Base-by-base conservation (phyloP, 1,284 basidiomycete species). In the Schizophyllum commune region DNA sequence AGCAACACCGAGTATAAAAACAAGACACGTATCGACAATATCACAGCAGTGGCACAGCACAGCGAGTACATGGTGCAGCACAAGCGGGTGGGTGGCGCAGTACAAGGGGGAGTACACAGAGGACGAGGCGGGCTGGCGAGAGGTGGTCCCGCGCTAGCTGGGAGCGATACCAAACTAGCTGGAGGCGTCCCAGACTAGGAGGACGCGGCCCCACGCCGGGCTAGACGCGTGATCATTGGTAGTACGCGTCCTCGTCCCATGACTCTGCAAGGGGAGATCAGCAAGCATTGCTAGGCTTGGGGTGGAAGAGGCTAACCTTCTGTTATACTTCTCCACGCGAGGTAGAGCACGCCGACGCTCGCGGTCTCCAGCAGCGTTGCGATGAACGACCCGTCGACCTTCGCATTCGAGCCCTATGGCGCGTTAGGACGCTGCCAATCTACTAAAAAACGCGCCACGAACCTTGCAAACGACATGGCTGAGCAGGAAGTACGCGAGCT, bases 261-360 rank as follows among this genome's bases (percentile, higher is more conserved):
- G 58, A 60, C 39, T 47, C 60, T 57, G n/a, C 1, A n/a, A 20
- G n/a, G 19, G 55, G 7, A 33, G 19, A 20, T 8, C 17, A 21
- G 11, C 9, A 53, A 53, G 32, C 15, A n/a, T n/a, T 20, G 55
- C 20, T 34, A 19, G 32, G 15, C 17, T n/a, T 51, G 51, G n/a
- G 9, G 27, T 15, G 15, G 34, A 57, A 0, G 15, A 52, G 21
- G 76, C 85, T 66, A 63, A 92, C 90, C 86, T 83, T 92, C 91
- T 13, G 90, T 92, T 65, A 92, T 92, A 69, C 86, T 86, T 71
- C 79, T 81, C 93, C 93, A 95, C 22, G 84, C 92, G 17, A 88
- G 70, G 72, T 85, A 93, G 19, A 95, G 65, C 13, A 83, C 76
- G n/a, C 78, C 81, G 0, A 94, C 83, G 0, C 88, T 74, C 0